These are phyloP conservation scores for Leptographium lundbergii DNA, from an alignment of 2,329 filamentous ascomycete species.

Conservation along the genomic window DNA sequence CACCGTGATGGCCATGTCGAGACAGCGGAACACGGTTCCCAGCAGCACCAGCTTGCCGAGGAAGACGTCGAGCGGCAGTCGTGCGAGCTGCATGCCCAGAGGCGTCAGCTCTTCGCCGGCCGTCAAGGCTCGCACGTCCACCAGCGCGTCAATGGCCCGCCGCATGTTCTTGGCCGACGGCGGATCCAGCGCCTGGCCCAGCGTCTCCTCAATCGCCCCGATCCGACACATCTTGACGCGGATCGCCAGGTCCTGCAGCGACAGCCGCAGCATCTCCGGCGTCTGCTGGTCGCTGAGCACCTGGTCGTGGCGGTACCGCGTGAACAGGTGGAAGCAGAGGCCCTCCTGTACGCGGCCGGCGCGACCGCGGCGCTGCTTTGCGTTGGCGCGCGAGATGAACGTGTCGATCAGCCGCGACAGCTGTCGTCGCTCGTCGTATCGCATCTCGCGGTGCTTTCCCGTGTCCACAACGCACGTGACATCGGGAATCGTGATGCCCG, in stretches of 20 bases:
- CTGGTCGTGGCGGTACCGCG: constrained; percentile 74
- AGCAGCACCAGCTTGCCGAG: constrained; percentile 86
- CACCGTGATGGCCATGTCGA: constrained; percentile 83
- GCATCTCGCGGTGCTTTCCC: constrained; percentile 94
- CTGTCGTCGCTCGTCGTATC: constrained; percentile 87
- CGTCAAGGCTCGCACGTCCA: constrained; percentile 86
- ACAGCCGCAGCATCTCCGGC: constrained; percentile 88
- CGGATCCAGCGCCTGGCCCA: constrained; percentile 78
- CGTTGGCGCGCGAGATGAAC: constrained; percentile 91
- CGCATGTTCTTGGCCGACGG: constrained; percentile 87
- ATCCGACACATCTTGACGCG: constrained; percentile 96
- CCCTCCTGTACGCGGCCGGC: constrained; percentile 93
- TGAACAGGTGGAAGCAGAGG: constrained; percentile 92
- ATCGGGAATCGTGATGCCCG: constrained; percentile 95
- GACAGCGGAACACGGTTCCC: constrained; percentile 74
- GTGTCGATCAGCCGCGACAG: constrained; percentile 84
- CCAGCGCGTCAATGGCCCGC: constrained; percentile 79
- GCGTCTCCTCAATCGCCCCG: constrained; percentile 80
- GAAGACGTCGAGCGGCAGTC: constrained; percentile 84
- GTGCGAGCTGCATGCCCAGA: constrained; percentile 74
- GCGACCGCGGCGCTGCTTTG: constrained; percentile 85
- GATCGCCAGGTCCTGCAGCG: constrained; percentile 87
- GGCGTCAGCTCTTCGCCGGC: constrained; percentile 71
- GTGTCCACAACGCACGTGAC: constrained; percentile 95
- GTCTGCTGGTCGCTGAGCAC: constrained; percentile 86